Conservation (phyloP, 495 filamentous ascomycete genomes). For the Aspergillus kassunensis region DNA sequence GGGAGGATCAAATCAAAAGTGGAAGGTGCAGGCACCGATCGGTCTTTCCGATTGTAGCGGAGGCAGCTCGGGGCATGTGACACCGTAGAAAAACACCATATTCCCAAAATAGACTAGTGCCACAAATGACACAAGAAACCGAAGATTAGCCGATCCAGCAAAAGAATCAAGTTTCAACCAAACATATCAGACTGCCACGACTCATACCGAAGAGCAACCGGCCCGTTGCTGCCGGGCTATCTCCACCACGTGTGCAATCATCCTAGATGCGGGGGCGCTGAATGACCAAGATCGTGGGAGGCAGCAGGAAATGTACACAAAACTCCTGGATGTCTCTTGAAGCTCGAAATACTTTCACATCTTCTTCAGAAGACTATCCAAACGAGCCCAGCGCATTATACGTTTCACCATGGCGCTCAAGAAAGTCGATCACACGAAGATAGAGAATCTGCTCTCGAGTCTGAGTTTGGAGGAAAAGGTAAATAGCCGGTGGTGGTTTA, state of each 20-base stretch:
- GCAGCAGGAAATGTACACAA: neutral
- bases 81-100: too few species aligned
- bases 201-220: neutral
- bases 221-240: neutral
- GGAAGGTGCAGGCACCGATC: neutral
- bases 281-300: neutral
- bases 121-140: neutral
- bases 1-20: neutral
- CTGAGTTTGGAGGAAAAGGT: conserved; percentile 10
- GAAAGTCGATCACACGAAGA: neutral
- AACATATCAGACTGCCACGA: neutral
- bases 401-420: neutral
- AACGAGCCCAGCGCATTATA: neutral
- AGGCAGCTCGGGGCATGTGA: neutral
- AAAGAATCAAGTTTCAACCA: neutral
- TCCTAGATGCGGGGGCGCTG: neutral
- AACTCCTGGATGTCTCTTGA: neutral
- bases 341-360: neutral
- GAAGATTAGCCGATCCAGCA: neutral
- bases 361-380: neutral
- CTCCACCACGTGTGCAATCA: neutral
- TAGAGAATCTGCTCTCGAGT: neutral
- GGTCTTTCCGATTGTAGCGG: neutral
- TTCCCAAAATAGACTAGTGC: too few species aligned
- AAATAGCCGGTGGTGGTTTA: neutral